phyloP scores from a whole-genome alignment of 805 yeast genomes.

The Starmera quercuum region DNA sequence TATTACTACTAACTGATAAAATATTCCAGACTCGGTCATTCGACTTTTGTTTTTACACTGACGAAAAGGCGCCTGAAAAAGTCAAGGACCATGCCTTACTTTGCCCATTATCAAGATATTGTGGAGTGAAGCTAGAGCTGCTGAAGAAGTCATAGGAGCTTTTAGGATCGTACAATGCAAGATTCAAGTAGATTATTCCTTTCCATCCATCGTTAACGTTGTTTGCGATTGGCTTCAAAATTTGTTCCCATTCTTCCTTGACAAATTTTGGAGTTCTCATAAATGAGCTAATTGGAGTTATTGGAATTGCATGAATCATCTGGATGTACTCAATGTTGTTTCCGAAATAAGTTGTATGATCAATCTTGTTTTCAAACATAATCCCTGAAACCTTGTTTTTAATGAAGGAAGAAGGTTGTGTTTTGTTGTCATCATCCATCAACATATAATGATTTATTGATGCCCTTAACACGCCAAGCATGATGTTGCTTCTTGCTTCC shows the following conservation, averaged over 20 bases:
- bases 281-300: conserved; percentile 59
- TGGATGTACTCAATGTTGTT: conserved; percentile 66
- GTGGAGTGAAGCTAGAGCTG: conserved; percentile 40
- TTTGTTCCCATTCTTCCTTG: conserved; percentile 55
- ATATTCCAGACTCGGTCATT: too few relatives aligned
- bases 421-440: conserved; percentile 41
- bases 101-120: conserved; percentile 74
- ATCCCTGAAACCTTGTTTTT: conserved; percentile 68
- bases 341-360: conserved; percentile 71
- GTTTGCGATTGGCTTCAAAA: conserved; percentile 36
- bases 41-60: too few relatives aligned
- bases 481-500: conserved; percentile 48
- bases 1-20: too few relatives aligned
- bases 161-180: conserved; percentile 65
- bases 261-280: conserved; percentile 48
- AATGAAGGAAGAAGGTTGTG: conserved; percentile 49
- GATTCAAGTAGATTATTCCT: conserved; percentile 64
- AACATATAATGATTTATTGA: conserved; percentile 51
- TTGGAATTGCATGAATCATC: conserved; percentile 73
- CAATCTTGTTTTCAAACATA: conserved; percentile 63
- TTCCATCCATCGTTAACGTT: conserved; percentile 61
- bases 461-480: conserved; percentile 49
- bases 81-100: conserved; percentile 83
- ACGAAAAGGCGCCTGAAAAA: conserved; percentile 44
- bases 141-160: conserved; percentile 57